phyloP scores from a whole-genome alignment of 139 green algal species.

The Chlamydomonas schloesseri region DNA sequence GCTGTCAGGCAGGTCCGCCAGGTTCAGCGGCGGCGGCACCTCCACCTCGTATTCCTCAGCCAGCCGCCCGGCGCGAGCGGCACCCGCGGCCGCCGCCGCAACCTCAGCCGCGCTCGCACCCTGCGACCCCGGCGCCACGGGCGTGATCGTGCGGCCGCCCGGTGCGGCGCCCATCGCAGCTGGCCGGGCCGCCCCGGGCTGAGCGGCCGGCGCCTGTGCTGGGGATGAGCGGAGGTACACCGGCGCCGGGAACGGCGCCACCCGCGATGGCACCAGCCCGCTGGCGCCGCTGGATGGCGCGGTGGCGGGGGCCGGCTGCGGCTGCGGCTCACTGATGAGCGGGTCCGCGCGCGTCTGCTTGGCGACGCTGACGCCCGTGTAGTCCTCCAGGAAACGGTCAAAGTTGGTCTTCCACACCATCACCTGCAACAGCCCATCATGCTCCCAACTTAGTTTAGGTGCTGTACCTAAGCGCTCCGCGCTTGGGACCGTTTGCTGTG shows the following conservation, averaged over 20 bases:
- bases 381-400: conserved; percentile 80
- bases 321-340: conserved; percentile 7
- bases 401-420: conserved; percentile 95
- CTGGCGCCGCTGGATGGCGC: background rate
- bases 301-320: background rate
- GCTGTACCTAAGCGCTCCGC: too few relatives aligned
- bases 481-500: too few relatives aligned
- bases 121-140: too few relatives aligned
- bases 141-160: background rate
- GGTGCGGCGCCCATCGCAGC: too few relatives aligned
- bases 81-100: background rate
- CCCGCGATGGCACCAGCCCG: background rate
- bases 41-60: conserved; percentile 57
- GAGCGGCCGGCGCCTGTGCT: background rate
- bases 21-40: conserved; percentile 67
- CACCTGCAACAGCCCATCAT: conserved; percentile 55
- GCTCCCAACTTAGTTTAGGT: too few relatives aligned
- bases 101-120: background rate
- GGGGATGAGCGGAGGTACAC: background rate
- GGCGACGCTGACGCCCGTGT: conserved; percentile 52
- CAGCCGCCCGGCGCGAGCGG: background rate
- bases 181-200: too few relatives aligned
- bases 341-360: conserved; percentile 9
- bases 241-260: background rate
- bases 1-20: conserved; percentile 68